Evolutionary conservation across 2,329 filamentous ascomycete genomes (phyloP).

Genomic region (Monosporascus sp.): DNA sequence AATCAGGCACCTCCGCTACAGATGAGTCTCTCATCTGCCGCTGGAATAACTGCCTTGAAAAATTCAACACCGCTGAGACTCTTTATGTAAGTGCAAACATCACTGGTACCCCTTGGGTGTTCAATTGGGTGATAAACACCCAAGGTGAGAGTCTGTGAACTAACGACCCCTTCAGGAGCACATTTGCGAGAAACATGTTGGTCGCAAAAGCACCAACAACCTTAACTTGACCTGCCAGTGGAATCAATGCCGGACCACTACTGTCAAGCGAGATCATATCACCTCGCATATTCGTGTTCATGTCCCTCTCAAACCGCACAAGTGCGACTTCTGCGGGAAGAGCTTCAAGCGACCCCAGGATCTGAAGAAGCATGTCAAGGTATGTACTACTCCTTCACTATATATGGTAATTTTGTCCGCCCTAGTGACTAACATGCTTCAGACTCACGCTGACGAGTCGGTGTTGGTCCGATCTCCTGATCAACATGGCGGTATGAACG

Average conservation of each 20-base stretch:
- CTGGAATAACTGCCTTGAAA: conserved; percentile 55
- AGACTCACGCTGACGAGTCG: conserved; percentile 93
- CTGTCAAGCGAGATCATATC: conserved; percentile 98
- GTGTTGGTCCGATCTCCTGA: conserved; percentile 57
- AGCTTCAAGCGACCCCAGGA: conserved; percentile 99
- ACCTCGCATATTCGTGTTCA: conserved; percentile 98
- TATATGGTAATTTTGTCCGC: background rate
- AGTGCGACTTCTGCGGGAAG: conserved; percentile 98
- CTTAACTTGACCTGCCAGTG: conserved; percentile 95
- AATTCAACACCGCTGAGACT: conserved; percentile 51
- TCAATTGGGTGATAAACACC: background rate
- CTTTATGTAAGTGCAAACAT: conserved; percentile 49
- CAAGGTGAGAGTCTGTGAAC: background rate
- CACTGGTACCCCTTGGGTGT: conserved; percentile 1
- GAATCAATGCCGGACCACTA: conserved; percentile 93
- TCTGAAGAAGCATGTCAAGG: conserved; percentile 98
- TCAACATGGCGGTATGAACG: conserved; percentile 42
- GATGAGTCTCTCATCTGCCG: conserved; percentile 54
- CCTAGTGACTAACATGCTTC: conserved; percentile 14
- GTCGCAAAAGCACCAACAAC: conserved; percentile 98
- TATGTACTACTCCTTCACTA: conserved; percentile 23
- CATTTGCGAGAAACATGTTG: conserved; percentile 96
- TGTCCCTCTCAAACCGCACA: conserved; percentile 98
- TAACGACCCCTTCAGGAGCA: conserved; percentile 62
- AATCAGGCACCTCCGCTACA: conserved; percentile 34